Conservation (phyloP, 1,139 yeast species). For the Hanseniaspora sp. region DNA sequence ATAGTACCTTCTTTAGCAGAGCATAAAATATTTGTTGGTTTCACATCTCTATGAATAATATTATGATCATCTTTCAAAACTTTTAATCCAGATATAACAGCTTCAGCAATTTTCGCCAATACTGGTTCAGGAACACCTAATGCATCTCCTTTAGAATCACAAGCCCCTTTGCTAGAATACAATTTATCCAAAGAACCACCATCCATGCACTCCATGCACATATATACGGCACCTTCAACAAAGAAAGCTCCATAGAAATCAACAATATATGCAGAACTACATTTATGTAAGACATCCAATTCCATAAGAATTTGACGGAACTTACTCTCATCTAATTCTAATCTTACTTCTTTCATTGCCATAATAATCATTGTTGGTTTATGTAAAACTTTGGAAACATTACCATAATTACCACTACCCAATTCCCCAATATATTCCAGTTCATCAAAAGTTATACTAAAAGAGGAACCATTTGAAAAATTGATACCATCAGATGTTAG, state of each 20-base stretch:
- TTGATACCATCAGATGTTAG: constrained; percentile 85
- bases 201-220: constrained; percentile 98
- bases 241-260: constrained; percentile 96
- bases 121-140: constrained; percentile 75
- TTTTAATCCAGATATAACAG: constrained; percentile 71
- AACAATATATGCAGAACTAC: constrained; percentile 80
- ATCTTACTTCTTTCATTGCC: constrained; percentile 95
- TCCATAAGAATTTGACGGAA: constrained; percentile 94
- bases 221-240: constrained; percentile 94
- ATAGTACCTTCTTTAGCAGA: constrained; percentile 69
- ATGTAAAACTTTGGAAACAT: constrained; percentile 83
- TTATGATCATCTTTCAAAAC: constrained; percentile 81
- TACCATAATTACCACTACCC: constrained; percentile 93
- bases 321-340: constrained; percentile 83
- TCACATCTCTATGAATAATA: constrained; percentile 92
- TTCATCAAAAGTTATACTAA: constrained; percentile 77
- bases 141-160: constrained; percentile 28
- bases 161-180: constrained; percentile 36
- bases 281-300: constrained; percentile 80
- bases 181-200: constrained; percentile 89
- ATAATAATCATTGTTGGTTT: constrained; percentile 85
- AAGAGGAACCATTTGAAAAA: constrained; percentile 77
- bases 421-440: constrained; percentile 73
- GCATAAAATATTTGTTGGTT: constrained; percentile 87
- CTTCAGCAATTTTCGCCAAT: constrained; percentile 69